Base-by-base conservation (phyloP, 1,139 yeast species). In the Taphrina deformans region DNA sequence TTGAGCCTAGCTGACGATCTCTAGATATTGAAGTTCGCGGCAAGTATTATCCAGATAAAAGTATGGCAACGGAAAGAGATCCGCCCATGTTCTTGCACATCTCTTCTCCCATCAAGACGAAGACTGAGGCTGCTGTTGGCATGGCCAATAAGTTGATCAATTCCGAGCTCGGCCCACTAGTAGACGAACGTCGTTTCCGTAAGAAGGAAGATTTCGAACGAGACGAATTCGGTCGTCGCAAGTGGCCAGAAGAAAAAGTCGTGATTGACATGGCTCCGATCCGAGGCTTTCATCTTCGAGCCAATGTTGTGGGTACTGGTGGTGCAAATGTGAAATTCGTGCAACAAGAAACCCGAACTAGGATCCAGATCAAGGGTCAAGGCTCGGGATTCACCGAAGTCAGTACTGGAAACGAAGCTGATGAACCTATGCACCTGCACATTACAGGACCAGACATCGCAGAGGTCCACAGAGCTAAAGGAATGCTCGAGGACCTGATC, bases 261-360 rank as follows among this genome's bases (percentile, higher is more conserved):
- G 69, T 67, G 7, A 68, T 75, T 23, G 71, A 70, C 21, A 63
- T 75, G 27, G 72, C 70, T 69, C 33, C 73, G 70, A 9, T 69
- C 56, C 67, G 72, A 5, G 73, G 73, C 9, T 72, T 71, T 62
- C 72, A 73, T 58, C 69, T 77, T 21, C 74, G 78, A 6, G 76
- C 76, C 7, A 67, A 70, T 35, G 70, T 77, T 50, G 76, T 77
- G 16, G 79, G 79, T 1, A 73, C 45, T n/a, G 63, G 67, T 12
- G 79, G 78, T n/a, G 75, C 73, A 55, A 76, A 77, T 65, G 74
- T 77, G 50, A 77, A 77, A 69, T 80, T 77, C 67, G 75, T 77
- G 46, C 73, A 72, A 59, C 65, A 61, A 38, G 78, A 74, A 50
- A 76, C 79, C 1, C 75, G 74, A 3, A 72, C 76, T 50, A 68